A percentile compares a stretch with the other conserved stretches of the same genome.
phyloP scores from a whole-genome alignment of 2,329 filamentous ascomycete species.

The Berkeleyomyces rouxiae region DNA sequence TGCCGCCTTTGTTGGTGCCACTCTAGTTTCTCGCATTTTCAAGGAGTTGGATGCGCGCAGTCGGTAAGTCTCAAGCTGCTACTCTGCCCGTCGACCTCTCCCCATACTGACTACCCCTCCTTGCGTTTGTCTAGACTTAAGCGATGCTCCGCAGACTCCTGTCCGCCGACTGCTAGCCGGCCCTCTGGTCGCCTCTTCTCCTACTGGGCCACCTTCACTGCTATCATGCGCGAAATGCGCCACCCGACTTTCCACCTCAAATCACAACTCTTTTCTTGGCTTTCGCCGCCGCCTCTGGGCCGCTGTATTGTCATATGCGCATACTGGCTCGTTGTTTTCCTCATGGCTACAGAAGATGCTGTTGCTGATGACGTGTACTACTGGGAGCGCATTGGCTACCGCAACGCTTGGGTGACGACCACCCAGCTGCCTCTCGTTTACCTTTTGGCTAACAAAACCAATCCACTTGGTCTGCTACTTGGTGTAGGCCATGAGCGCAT shows the following conservation, averaged over 20 bases:
- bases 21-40: slow-evolving; percentile 26
- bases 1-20: slow-evolving; percentile 29
- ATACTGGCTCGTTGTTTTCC: slow-evolving; percentile 43
- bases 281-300: slow-evolving; percentile 42
- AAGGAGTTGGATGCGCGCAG: slow-evolving; percentile 27
- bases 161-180: slow-evolving; percentile 32
- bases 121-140: slow-evolving; percentile 26
- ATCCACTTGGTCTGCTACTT: slow-evolving; percentile 40
- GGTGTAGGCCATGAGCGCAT: slow-evolving; percentile 51
- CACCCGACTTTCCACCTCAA: slow-evolving; percentile 38
- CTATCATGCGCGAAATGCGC: slow-evolving; percentile 37
- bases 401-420: slow-evolving; percentile 49
- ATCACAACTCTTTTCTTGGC: slow-evolving; percentile 32
- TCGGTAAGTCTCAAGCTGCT: slow-evolving; percentile 21
- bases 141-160: slow-evolving; percentile 26
- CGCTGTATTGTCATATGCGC: slow-evolving; percentile 34
- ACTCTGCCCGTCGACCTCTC: slow-evolving; percentile 10
- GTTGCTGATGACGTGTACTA: slow-evolving; percentile 36
- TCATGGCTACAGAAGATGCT: slow-evolving; percentile 36
- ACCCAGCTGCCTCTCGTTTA: slow-evolving; percentile 49
- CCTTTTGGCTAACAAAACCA: slow-evolving; percentile 43
- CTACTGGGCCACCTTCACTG: slow-evolving; percentile 41
- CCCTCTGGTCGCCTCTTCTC: slow-evolving; percentile 31
- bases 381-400: slow-evolving; percentile 49
- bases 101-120: background rate